Evolutionary conservation across 73 alveolate genomes (phyloP).

Genomic region (Paramecium primaurelia): DNA sequence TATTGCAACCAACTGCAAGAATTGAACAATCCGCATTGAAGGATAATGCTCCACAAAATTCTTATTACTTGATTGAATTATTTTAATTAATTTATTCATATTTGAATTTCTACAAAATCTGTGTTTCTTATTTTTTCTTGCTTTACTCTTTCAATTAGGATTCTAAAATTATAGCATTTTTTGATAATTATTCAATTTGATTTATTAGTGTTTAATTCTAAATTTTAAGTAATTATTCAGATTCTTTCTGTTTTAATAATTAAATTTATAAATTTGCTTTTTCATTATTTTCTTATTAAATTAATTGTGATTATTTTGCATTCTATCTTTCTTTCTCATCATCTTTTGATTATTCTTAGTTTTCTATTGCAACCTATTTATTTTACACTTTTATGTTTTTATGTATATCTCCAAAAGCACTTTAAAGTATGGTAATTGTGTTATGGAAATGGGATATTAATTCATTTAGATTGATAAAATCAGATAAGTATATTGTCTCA

Average conservation of each 20-base stretch:
- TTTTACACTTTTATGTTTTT: too few species aligned
- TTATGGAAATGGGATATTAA: neutral
- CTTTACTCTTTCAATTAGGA: neutral
- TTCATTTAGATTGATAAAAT: neutral
- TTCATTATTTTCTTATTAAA: neutral
- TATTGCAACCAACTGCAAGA: neutral
- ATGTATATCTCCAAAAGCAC: neutral
- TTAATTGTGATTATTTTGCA: neutral
- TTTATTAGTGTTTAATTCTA: neutral
- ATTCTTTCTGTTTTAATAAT: neutral
- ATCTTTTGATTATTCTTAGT: neutral
- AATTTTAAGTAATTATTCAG: neutral
- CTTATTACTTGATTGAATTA: neutral
- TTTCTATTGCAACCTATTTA: neutral
- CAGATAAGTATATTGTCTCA: neutral
- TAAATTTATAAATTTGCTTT: neutral
- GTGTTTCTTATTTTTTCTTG: neutral
- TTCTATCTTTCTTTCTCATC: neutral
- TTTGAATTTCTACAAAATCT: neutral
- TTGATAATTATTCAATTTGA: neutral
- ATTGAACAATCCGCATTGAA: neutral
- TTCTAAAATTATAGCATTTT: neutral
- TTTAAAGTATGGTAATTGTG: neutral
- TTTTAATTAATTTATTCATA: neutral
- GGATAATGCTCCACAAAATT: neutral